A percentile compares a stretch with the other conserved stretches of the same genome.
Evolutionary conservation across 768 basidiomycete species (phyloP).

Genomic region (Galerina marginata): DNA sequence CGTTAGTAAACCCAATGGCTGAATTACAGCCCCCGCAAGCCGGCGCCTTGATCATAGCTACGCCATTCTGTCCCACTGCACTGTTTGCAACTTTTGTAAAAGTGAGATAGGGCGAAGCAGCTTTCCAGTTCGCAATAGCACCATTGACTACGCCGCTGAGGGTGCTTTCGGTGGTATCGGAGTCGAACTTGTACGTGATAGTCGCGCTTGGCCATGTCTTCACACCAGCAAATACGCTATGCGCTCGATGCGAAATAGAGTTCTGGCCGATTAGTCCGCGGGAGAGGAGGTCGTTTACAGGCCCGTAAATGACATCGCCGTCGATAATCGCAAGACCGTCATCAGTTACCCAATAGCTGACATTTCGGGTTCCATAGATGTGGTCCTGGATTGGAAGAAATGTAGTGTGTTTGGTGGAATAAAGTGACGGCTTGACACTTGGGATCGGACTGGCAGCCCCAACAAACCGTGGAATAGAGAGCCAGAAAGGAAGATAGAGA

Average conservation of each 20-base stretch:
- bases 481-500: too few species aligned
- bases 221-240: background rate
- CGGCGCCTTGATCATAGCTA: background rate
- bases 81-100: background rate
- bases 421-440: too few species aligned
- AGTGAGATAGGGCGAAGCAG: background rate
- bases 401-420: background rate
- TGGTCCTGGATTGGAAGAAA: background rate
- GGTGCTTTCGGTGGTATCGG: background rate
- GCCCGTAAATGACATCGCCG: conserved; percentile 7
- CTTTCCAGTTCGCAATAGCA: background rate
- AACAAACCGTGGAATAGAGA: too few species aligned
- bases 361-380: background rate
- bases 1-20: background rate
- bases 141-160: background rate
- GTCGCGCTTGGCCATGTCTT: conserved; percentile 1
- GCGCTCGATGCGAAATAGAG: background rate
- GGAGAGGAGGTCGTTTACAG: background rate
- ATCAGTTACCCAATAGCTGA: conserved; percentile 6
- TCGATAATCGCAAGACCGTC: background rate
- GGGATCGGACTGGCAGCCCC: too few species aligned
- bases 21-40: conserved; percentile 2
- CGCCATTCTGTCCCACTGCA: background rate
- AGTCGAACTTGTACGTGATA: conserved; percentile 1
- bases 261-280: background rate